Evolutionary conservation across 352 stramenopile genomes (phyloP), one percentile per base, ranked within the genome.

Genomic region (Phytophthora citricola): DNA sequence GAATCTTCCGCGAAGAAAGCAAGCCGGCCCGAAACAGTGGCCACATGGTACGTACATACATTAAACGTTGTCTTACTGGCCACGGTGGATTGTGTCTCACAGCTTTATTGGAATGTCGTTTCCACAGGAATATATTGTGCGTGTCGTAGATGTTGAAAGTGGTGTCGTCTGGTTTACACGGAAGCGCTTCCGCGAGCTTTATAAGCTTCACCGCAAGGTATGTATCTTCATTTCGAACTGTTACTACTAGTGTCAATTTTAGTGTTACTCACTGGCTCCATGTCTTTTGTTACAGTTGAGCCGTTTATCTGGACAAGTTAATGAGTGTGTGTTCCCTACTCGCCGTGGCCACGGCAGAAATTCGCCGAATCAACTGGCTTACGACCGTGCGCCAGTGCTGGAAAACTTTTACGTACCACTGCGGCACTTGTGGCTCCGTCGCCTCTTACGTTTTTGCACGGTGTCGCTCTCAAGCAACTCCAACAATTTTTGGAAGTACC

Each of bases 171-270:
- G 87, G 82, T 92, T 94, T 60, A 93, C 83, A 1, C 78, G 80
- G 32, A 93, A 93, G 63, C 75, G 87, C 24, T 94, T 93, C 49
- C 87, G 87, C 41, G 87, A 95, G 34, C 67, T 95, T 1, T 79
- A 93, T 62, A 95, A 95, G 55, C 69, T 95, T 3, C 75, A 93
- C 58, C 85, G 87, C 50, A 94, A 93, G 73, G 86, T 93, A 61
- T 14, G 67, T 15, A 36, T 36, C 31, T 8, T 68, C 7, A 41
- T 61, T 22, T 45, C 3, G 31, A 14, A 36, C 9, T 36, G 31
- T 36, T 45, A 4, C 17, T 20, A 20, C 17, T 20, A 20, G 17
- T 20, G 17, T 51, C 1, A 15, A 27, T n/a, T 38, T 24, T 22
- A 40, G 26, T 27, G 1, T 10, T 2, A 58, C 27, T 48, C 10